Evolutionary conservation across 306 rosid genomes (phyloP).

Genomic region (Carpinus viminea): DNA sequence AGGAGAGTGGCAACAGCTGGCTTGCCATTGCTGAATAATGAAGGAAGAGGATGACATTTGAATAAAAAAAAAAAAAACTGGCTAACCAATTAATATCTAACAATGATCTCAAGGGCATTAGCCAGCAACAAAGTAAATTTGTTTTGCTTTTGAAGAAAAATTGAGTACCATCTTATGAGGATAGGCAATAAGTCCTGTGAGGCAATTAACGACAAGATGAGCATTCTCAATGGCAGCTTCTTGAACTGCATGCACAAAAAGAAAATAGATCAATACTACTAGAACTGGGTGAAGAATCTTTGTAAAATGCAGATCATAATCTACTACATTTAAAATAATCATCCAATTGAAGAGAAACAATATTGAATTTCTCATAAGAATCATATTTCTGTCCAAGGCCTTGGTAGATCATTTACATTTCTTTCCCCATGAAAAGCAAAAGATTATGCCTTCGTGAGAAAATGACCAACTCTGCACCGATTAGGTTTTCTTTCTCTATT

Average conservation of each 20-base stretch:
- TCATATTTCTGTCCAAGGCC: neutral
- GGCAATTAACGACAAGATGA: slow-evolving; percentile 55
- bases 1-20: slow-evolving; percentile 8
- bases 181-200: slow-evolving; percentile 58
- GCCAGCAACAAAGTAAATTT: slow-evolving; percentile 26
- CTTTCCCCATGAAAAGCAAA: neutral
- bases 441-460: neutral
- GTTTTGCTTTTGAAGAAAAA: slow-evolving; percentile 14
- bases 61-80: neutral
- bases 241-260: slow-evolving; percentile 57
- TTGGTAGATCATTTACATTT: neutral
- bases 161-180: slow-evolving; percentile 77
- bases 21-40: neutral
- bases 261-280: neutral
- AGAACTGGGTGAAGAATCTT: neutral
- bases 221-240: slow-evolving; percentile 74
- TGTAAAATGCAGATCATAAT: slow-evolving; percentile 20
- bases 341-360: neutral
- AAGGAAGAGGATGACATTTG: neutral
- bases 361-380: neutral
- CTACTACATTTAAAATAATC: neutral
- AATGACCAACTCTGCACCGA: neutral
- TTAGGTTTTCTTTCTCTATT: no score
- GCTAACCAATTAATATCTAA: neutral
- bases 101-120: slow-evolving; percentile 21